These are phyloP conservation scores for Bolboschoenus planiculmis DNA, from an alignment of 176 grass and related monocot species.

Conservation along the genomic window DNA sequence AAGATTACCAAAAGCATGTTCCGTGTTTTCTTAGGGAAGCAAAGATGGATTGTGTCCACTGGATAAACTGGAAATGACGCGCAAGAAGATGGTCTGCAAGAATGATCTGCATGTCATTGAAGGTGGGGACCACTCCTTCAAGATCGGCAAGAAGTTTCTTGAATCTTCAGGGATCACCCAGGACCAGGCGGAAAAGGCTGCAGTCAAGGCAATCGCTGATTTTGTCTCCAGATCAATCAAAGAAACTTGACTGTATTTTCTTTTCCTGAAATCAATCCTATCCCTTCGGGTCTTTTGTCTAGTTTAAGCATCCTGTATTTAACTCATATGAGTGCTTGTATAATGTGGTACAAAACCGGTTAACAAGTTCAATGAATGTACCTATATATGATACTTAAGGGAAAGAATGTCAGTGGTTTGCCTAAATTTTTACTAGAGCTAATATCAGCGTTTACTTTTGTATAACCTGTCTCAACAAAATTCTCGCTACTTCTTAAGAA, in stretches of 20 bases:
- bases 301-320: background rate
- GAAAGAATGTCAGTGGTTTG: conserved; percentile 2
- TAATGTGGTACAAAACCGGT: background rate
- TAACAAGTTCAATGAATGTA: background rate
- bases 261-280: background rate
- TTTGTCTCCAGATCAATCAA: conserved; percentile 39
- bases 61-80: conserved; percentile 52
- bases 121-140: conserved; percentile 85
- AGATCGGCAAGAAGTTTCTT: conserved; percentile 66
- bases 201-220: conserved; percentile 49
- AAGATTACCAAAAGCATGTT: background rate
- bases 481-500: background rate
- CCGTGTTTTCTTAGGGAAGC: conserved; percentile 42
- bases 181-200: conserved; percentile 47
- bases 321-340: conserved; percentile 14
- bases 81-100: conserved; percentile 61
- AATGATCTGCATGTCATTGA: conserved; percentile 70
- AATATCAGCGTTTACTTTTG: background rate
- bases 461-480: background rate
- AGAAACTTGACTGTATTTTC: conserved; percentile 1
- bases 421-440: background rate
- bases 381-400: background rate
- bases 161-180: conserved; percentile 41
- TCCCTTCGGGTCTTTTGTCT: conserved; percentile 2
- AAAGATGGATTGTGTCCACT: conserved; percentile 77